Evolutionary conservation across 2,329 filamentous ascomycete genomes (phyloP), one percentile per base, ranked within the genome.

Genomic region (Epichloe coenophiala): DNA sequence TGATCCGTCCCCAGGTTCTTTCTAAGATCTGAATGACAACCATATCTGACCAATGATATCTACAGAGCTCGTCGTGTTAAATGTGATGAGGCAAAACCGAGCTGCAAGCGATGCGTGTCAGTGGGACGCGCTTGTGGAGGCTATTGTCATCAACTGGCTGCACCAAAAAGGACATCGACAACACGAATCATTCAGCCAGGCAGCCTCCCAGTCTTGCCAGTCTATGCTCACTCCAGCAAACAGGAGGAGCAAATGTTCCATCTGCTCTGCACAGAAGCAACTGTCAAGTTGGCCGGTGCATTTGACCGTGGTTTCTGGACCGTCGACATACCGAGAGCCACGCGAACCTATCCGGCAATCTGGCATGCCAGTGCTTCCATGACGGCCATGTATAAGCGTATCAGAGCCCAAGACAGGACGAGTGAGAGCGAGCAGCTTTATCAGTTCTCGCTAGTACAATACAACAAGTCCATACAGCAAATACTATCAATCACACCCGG

Each of bases 341-440:
- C 52, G 19, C 50, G 47, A 40, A 39, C 41, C 4, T 49, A 52
- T 17, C 50, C 50, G 31, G 50, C 52, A 6, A 50, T 54, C 8
- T 52, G 50, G 52, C 52, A 54, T 15, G 50, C 47, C 15, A 47
- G 50, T 17, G 41, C 47, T 13, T 47, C 50, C 7, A 41, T 53
- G 7, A 35, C 49, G 13, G 48, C 42, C 31, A 45, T 50, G 43
- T 47, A 48, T 31, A 50, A 50, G 37, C 38, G 63, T 43, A 60
- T 62, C 54, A 48, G 60, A 58, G 51, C 54, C 33, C 54, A 55
- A 50, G 35, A 45, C 11, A 12, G 27, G 54, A 38, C 45, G 55
- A 47, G 56, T 53, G 58, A 62, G 63, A 61, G 58, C 62, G 50
- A 47, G 21, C 23, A 49, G 19, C 48, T 51, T 3, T 51, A 53